phyloP scores from a whole-genome alignment of 2,329 filamentous ascomycete species.

The Pestalotiopsis sp. region DNA sequence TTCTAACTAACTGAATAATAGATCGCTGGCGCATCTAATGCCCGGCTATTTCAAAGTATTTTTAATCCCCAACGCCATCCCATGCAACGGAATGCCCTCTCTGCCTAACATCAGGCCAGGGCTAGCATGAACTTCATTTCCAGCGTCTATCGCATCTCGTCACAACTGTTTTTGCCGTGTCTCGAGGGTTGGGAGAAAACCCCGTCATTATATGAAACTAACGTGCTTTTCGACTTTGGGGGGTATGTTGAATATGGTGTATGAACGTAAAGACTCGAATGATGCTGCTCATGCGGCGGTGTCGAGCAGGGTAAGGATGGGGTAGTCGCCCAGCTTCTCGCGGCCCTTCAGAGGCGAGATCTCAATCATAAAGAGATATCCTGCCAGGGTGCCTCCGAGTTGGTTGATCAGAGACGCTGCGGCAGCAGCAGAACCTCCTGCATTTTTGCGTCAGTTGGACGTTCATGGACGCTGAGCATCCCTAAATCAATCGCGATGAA shows the following conservation, averaged over 20 bases:
- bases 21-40: constrained; percentile 2
- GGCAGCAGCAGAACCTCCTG: constrained; percentile 89
- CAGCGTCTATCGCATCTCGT: constrained; percentile 9
- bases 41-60: constrained; percentile 1
- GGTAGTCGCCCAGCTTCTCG: constrained; percentile 78
- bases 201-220: constrained; percentile 5
- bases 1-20: constrained; percentile 1
- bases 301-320: constrained; percentile 81
- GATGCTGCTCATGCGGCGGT: constrained; percentile 29
- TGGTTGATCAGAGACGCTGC: constrained; percentile 85
- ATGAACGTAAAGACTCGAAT: constrained; percentile 26
- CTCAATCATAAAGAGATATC: constrained; percentile 94
- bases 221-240: background rate
- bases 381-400: constrained; percentile 82
- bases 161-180: background rate
- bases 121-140: constrained; percentile 8
- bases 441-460: constrained; percentile 23
- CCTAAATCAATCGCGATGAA: constrained; percentile 11
- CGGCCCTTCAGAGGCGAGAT: constrained; percentile 91
- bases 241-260: constrained; percentile 6
- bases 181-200: background rate
- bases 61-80: constrained; percentile 15
- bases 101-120: background rate
- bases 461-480: constrained; percentile 19
- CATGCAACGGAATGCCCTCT: constrained; percentile 7